Base-by-base conservation (phyloP, 768 basidiomycete species). In the Tubosaeta sp. region DNA sequence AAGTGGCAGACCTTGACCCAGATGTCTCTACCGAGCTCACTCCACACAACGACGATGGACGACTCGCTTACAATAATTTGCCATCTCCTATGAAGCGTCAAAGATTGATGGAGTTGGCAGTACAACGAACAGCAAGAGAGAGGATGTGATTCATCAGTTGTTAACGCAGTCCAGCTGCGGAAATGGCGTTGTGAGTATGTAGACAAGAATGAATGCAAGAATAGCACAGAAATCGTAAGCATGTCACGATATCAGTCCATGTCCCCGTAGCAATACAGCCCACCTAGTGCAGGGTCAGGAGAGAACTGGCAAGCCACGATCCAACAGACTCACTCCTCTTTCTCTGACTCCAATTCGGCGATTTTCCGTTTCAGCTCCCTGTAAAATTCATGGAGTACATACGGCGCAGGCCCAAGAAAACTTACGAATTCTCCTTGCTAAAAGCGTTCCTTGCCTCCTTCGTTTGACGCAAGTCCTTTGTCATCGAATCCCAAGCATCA, bases 401-500 rank as follows among this genome's bases (percentile, higher is more conserved):
- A 26, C 17, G 50, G 14, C 29, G 27, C 1, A 16, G 3, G 26
- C 6, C 31, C 42, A 42, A 4, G 25, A 41, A 35, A 54, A 79
- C 87, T 59, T 65, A 91, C 88, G 83, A 80, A 62, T 95, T 95
- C 72, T 94, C 90, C 61, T 82, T 80, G 42, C 79, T 74, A 32
- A 90, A 67, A n/a, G 73, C 71, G 61, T 95, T 95, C 53, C 88
- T 78, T 14, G 77, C 69, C 61, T 88, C 84, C 69, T 93, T 95
- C 14, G 90, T 84, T 54, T 78, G 67, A 56, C 81, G 76, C 47
- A 95, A 72, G 64, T 95, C 91, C 39, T 73, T 72, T 26, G 82
- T 78, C 76, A 95, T 78, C 1, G 86, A 85, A n/a, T 72, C 65
- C 83, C 88, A 94, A 2, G 91, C 91, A 60, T 93, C 89, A 44